phyloP scores from a whole-genome alignment of 441 rosid genomes.

The Populus hybrid region DNA sequence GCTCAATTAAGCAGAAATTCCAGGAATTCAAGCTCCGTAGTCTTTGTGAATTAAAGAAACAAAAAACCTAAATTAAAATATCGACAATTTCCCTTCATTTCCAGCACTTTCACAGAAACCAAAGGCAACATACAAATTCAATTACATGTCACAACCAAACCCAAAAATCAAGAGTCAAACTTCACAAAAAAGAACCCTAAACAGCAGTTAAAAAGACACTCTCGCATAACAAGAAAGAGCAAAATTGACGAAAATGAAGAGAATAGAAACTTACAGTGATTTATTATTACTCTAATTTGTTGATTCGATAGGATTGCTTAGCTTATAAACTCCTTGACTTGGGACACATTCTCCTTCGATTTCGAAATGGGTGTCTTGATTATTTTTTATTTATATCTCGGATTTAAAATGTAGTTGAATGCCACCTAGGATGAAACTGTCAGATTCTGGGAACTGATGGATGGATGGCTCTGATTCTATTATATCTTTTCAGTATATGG shows the following conservation, averaged over 20 bases:
- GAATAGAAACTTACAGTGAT: slow-evolving; percentile 10
- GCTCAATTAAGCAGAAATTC: not conserved
- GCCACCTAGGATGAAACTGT: slow-evolving; percentile 47
- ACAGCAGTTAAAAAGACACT: not conserved
- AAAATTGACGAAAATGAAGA: slow-evolving; percentile 1
- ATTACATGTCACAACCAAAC: not conserved
- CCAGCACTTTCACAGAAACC: slow-evolving; percentile 20
- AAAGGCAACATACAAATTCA: slow-evolving; percentile 18
- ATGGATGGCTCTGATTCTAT: slow-evolving; percentile 38
- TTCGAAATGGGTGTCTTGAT: not conserved
- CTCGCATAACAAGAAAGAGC: not conserved
- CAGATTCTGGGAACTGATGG: slow-evolving; percentile 9
- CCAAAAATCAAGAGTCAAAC: not conserved
- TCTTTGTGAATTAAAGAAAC: not conserved
- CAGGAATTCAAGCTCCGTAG: not conserved
- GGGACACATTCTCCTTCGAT: no score
- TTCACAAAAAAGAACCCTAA: not conserved
- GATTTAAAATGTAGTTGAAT: slow-evolving; percentile 62
- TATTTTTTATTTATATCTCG: slow-evolving; percentile 29
- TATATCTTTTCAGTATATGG: slow-evolving; percentile 1
- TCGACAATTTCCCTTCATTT: slow-evolving; percentile 7
- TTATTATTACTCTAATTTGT: slow-evolving; percentile 3
- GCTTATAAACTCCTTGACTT: not conserved
- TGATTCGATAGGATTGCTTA: not conserved
- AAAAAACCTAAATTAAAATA: slow-evolving; percentile 13